Percentiles rank a stretch among this genome's conserved stretches.
These are phyloP conservation scores for Boletus eberwhitei DNA, from an alignment of 768 basidiomycete species.

Conservation along the genomic window DNA sequence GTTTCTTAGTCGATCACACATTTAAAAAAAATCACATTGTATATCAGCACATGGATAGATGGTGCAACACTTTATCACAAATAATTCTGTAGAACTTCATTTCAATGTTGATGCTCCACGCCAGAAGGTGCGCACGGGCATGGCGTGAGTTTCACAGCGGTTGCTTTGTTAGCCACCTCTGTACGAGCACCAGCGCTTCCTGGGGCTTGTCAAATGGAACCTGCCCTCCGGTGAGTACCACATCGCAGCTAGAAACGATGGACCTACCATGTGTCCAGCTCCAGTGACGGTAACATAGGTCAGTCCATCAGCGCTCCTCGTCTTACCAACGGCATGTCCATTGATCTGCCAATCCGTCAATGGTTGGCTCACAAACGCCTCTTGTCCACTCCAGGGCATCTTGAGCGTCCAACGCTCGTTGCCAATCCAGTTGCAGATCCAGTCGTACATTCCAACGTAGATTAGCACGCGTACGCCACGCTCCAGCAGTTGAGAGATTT, in stretches of 20 bases:
- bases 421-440: conserved; percentile 73
- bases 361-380: conserved; percentile 41
- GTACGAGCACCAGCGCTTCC: conserved; percentile 45
- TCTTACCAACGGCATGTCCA: conserved; percentile 45
- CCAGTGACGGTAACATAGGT: conserved; percentile 60
- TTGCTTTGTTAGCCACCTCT: conserved; percentile 39
- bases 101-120: not conserved
- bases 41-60: not conserved
- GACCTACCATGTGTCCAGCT: conserved; percentile 69
- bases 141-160: conserved; percentile 4
- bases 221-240: conserved; percentile 20
- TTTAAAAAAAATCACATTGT: not conserved
- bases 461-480: conserved; percentile 67
- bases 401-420: conserved; percentile 71
- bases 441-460: conserved; percentile 68
- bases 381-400: conserved; percentile 63
- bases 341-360: conserved; percentile 57
- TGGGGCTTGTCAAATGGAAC: conserved; percentile 59
- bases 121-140: not conserved
- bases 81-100: not conserved
- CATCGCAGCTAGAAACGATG: not conserved
- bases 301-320: conserved; percentile 51
- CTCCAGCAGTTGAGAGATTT: conserved; percentile 54
- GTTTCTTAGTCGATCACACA: not conserved
- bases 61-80: not conserved